Evolutionary conservation across 345 rosid genomes (phyloP).

Genomic region (Salix dunnii): DNA sequence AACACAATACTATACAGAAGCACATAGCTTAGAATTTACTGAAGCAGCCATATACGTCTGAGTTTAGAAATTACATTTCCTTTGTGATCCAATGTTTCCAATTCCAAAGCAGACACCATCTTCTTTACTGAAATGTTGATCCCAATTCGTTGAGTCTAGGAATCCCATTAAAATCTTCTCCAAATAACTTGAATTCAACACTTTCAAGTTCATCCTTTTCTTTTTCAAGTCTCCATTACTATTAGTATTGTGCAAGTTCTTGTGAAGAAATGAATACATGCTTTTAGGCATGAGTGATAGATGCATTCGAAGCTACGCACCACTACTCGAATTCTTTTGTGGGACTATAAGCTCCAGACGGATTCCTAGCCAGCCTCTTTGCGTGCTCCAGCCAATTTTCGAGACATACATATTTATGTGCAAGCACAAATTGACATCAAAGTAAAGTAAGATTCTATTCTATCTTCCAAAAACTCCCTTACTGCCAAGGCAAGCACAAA

Average conservation of each 20-base stretch:
- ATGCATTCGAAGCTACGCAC: no score
- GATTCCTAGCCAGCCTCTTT: constrained; percentile 74
- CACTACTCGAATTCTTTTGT: background rate
- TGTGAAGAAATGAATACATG: background rate
- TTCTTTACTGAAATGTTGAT: background rate
- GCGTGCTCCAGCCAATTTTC: constrained; percentile 56
- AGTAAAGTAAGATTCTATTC: no score
- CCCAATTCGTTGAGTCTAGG: background rate
- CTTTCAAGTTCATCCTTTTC: constrained; percentile 1
- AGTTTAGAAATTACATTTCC: background rate
- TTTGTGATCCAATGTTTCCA: no score
- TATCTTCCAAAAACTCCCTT: no score
- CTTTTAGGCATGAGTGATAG: no score
- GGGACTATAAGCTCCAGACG: constrained; percentile 58
- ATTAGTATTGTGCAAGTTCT: constrained; percentile 75
- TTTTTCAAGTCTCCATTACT: constrained; percentile 61
- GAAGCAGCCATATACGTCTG: background rate
- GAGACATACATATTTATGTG: constrained; percentile 51
- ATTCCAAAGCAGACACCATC: no score
- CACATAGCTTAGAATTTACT: background rate
- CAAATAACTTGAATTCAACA: background rate
- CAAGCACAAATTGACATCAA: no score
- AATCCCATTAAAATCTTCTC: no score
- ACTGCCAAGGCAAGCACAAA: no score
- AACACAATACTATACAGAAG: no score